Base-by-base conservation (phyloP, 2,329 filamentous ascomycete species). In the Curvularia verruculosa region DNA sequence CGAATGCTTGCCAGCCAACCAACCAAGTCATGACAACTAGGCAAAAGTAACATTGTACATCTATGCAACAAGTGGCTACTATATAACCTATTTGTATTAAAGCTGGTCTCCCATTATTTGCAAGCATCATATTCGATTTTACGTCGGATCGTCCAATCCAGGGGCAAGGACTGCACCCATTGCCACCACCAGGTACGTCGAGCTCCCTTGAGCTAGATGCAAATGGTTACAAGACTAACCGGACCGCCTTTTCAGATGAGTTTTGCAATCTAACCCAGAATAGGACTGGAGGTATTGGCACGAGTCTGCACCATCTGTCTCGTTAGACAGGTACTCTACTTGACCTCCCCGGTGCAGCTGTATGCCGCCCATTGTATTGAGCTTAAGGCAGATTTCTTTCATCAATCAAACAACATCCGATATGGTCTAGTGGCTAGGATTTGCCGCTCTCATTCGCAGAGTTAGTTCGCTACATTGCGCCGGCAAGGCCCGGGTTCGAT, bases 391-490 rank as follows among this genome's bases (percentile, higher is more conserved):
- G 8, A 12, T 31, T 29, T 26, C 13, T 18, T 49, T 8, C 54
- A 56, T 59, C 52, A 59, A 58, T 23, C 15, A 24, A 43, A 24
- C 23, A 24, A 49, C 8, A 29, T 57, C 63, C 60, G 52, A 63
- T 61, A 61, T 59, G 61, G 59, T 61, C 60, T 67, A 70, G 70
- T 68, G 70, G 70, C 70, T 73, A 73, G 70, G 70, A 73, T 73
- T 71, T 71, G 68, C 63, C 70, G 70, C 70, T 73, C 70, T 73
- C 69, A 72, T 43, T 24, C 15, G 46, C 52, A 65, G 64, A 65
- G 62, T 61, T 34, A 61, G 43, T 39, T 58, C 60, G 58, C 67
- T 67, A 15, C 39, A 15, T 39, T 55, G 69, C 64, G 68, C 69
- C 69, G 69, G 65, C 69, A 72, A 72, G 69, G 69, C 69, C 69